Conservation (phyloP, 2,329 filamentous ascomycete genomes). For the Phialemoniopsis sp. region DNA sequence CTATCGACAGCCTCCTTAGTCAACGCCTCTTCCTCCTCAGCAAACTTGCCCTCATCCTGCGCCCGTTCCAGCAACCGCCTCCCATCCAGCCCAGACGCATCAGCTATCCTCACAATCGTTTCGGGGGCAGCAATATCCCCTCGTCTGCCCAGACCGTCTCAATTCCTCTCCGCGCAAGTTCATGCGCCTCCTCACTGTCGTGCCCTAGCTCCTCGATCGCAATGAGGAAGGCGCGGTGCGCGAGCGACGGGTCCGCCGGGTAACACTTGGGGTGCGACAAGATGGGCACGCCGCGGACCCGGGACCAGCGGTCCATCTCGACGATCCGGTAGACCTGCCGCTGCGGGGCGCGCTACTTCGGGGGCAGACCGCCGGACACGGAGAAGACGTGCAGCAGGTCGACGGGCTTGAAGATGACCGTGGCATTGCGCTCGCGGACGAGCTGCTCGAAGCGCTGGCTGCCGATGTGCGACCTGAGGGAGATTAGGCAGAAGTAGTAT, state of each 20-base stretch:
- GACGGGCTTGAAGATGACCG: slow-evolving; percentile 21
- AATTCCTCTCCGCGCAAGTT: too few species aligned
- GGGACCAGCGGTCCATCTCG: slow-evolving; percentile 19
- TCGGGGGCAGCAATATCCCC: too few species aligned
- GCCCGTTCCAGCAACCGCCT: too few species aligned
- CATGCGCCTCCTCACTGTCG: too few species aligned
- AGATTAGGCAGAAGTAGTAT: slow-evolving; percentile 24
- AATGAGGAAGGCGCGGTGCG: too few species aligned
- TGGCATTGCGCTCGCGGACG: slow-evolving; percentile 14
- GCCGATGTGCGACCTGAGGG: slow-evolving; percentile 22
- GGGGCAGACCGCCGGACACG: slow-evolving; percentile 22
- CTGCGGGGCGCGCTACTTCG: slow-evolving; percentile 21
- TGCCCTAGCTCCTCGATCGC: too few species aligned
- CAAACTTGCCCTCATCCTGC: too few species aligned
- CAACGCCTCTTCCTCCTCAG: too few species aligned
- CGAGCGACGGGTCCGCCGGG: slow-evolving; percentile 19
- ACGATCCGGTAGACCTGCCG: slow-evolving; percentile 21
- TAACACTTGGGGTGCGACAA: slow-evolving; percentile 16
- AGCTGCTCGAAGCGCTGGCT: slow-evolving; percentile 17
- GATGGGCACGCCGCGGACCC: slow-evolving; percentile 18
- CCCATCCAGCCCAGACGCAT: too few species aligned
- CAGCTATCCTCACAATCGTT: too few species aligned
- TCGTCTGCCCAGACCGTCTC: too few species aligned
- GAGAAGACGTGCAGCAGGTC: slow-evolving; percentile 23
- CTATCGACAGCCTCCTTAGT: too few species aligned